Conservation (phyloP, 2,329 filamentous ascomycete genomes). For the Botrytis byssoidea region DNA sequence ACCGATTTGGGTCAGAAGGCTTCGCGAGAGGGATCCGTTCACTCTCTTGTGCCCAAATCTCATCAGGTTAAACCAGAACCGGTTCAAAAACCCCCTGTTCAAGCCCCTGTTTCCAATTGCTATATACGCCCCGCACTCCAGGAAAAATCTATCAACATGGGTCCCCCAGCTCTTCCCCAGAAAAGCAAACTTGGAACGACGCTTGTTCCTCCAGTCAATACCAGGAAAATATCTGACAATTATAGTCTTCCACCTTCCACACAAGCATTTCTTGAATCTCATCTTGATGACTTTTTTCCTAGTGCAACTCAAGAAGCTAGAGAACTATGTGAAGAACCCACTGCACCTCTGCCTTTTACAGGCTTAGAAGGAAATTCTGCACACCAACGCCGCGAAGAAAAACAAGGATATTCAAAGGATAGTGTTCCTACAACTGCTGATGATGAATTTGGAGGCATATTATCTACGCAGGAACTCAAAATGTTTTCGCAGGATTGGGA, state of each 20-base stretch:
- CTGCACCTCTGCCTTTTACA: neutral
- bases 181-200: conserved; percentile 15
- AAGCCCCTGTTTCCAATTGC: neutral
- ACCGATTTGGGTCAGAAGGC: neutral
- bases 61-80: neutral
- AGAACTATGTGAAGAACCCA: conserved; percentile 48
- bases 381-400: neutral
- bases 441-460: conserved; percentile 26
- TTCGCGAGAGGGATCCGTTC: neutral
- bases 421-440: neutral
- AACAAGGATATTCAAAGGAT: neutral
- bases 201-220: neutral
- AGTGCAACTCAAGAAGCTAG: conserved; percentile 55
- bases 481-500: conserved; percentile 51
- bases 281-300: conserved; percentile 55
- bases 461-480: conserved; percentile 47
- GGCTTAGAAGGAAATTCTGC: neutral
- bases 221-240: neutral
- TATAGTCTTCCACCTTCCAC: conserved; percentile 45
- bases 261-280: conserved; percentile 50
- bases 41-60: neutral
- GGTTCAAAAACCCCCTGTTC: neutral
- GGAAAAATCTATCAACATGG: conserved; percentile 29
- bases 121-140: conserved; percentile 14
- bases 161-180: conserved; percentile 25